Evolutionary conservation across 1,139 yeast genomes (phyloP).

Genomic region (Magnusiomyces paraingens): DNA sequence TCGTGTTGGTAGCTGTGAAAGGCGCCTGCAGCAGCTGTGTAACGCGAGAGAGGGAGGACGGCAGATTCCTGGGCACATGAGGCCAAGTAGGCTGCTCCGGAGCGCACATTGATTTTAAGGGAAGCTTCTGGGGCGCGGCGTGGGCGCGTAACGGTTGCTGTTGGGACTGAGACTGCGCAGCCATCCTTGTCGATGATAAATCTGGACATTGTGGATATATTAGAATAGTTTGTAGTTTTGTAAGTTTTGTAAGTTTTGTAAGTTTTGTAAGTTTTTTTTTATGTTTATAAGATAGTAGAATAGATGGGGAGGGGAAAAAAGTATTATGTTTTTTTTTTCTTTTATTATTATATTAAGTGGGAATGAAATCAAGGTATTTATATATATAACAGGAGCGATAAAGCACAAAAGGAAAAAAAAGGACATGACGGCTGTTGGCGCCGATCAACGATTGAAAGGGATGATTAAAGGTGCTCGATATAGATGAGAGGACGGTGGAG

Average conservation of each 20-base stretch:
- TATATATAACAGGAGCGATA: too few relatives aligned
- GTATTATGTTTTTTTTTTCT: background rate
- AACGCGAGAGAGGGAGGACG: background rate
- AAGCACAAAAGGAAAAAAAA: too few relatives aligned
- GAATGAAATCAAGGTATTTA: background rate
- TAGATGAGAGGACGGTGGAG: conserved; percentile 11
- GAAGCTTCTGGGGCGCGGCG: background rate
- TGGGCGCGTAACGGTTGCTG: background rate
- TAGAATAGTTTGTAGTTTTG: too few relatives aligned
- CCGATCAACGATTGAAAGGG: too few relatives aligned
- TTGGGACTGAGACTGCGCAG: too few relatives aligned
- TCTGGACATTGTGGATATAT: too few relatives aligned
- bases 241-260: too few relatives aligned
- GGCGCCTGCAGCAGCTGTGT: background rate
- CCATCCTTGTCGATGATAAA: too few relatives aligned
- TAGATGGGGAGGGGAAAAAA: background rate
- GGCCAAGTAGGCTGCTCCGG: background rate
- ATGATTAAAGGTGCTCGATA: too few relatives aligned
- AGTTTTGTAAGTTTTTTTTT: too few relatives aligned
- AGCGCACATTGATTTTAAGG: background rate
- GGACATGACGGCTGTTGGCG: too few relatives aligned
- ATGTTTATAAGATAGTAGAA: too few relatives aligned
- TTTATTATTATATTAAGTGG: background rate
- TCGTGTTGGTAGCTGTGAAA: background rate
- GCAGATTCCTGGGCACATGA: background rate